A percentile compares a stretch with the other conserved stretches of the same genome.
Conservation (phyloP, 495 filamentous ascomycete genomes). For the Emericellopsis terricola region DNA sequence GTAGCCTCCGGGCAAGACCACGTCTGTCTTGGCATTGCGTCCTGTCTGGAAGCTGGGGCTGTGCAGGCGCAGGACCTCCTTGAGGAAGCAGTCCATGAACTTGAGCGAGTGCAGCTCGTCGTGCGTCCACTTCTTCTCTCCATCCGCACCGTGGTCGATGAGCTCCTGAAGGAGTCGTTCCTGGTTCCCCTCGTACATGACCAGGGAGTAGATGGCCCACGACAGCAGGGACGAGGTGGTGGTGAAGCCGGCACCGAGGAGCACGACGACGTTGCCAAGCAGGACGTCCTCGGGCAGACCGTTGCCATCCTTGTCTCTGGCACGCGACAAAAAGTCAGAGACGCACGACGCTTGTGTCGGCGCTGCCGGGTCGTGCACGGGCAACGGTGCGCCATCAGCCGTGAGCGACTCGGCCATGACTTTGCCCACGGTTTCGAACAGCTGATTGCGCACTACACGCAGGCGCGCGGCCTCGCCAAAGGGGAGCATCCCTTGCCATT, state of each 20-base stretch:
- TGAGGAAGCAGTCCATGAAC: constrained; percentile 37
- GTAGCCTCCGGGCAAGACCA: constrained; percentile 37
- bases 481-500: constrained; percentile 32
- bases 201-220: constrained; percentile 33
- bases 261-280: constrained; percentile 10
- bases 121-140: constrained; percentile 18
- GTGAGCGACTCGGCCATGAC: constrained; percentile 23
- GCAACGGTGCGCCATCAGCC: no score
- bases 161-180: constrained; percentile 34
- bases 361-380: no score
- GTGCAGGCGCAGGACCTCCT: constrained; percentile 37
- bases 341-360: neutral
- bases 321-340: constrained; percentile 27
- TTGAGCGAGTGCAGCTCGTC: constrained; percentile 21
- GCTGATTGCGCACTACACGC: constrained; percentile 18
- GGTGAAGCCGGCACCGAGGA: constrained; percentile 34
- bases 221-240: constrained; percentile 33
- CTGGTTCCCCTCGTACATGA: constrained; percentile 29
- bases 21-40: constrained; percentile 29
- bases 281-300: constrained; percentile 20
- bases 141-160: constrained; percentile 22
- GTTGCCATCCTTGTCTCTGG: constrained; percentile 32
- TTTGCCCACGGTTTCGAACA: constrained; percentile 15
- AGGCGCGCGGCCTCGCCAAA: constrained; percentile 31
- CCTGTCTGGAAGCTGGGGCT: constrained; percentile 37